Conservation (phyloP, 1,139 yeast genomes). For the Eremothecium cymbalariae region DNA sequence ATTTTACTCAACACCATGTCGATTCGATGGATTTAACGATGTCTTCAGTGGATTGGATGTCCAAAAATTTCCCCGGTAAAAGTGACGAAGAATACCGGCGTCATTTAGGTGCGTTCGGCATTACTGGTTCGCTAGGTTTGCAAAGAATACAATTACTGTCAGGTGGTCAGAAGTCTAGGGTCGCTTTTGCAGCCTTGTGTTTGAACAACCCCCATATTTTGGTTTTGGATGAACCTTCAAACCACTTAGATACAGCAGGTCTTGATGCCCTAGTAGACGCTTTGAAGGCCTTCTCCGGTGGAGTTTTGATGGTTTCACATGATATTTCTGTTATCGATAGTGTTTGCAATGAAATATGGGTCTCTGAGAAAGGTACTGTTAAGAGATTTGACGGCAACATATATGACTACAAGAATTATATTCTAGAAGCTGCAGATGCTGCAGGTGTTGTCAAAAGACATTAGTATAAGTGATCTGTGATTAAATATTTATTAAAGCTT, state of each 20-base stretch:
- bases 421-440: slow-evolving; percentile 64
- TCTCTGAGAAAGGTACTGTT: slow-evolving; percentile 78
- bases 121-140: slow-evolving; percentile 86
- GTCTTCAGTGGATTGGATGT: slow-evolving; percentile 93
- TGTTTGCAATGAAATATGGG: slow-evolving; percentile 93
- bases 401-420: slow-evolving; percentile 82
- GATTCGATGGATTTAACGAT: slow-evolving; percentile 90
- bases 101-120: slow-evolving; percentile 93
- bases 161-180: slow-evolving; percentile 98
- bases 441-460: slow-evolving; percentile 88
- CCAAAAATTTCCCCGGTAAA: slow-evolving; percentile 81
- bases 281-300: slow-evolving; percentile 80
- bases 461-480: slow-evolving; percentile 29
- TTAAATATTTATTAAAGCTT: neutral
- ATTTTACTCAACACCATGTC: slow-evolving; percentile 98
- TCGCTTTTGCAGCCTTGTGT: slow-evolving; percentile 93
- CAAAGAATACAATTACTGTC: slow-evolving; percentile 86
- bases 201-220: slow-evolving; percentile 85
- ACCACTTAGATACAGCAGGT: slow-evolving; percentile 97
- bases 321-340: slow-evolving; percentile 83
- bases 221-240: slow-evolving; percentile 95
- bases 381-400: slow-evolving; percentile 75
- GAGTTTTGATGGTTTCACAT: slow-evolving; percentile 95
- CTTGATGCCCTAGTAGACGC: slow-evolving; percentile 92
- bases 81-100: slow-evolving; percentile 96